Percentiles rank a stretch among this genome's conserved stretches.
Evolutionary conservation across 192 early-diverging fungal genomes (phyloP).

Genomic region (Chytriomyces confervae): DNA sequence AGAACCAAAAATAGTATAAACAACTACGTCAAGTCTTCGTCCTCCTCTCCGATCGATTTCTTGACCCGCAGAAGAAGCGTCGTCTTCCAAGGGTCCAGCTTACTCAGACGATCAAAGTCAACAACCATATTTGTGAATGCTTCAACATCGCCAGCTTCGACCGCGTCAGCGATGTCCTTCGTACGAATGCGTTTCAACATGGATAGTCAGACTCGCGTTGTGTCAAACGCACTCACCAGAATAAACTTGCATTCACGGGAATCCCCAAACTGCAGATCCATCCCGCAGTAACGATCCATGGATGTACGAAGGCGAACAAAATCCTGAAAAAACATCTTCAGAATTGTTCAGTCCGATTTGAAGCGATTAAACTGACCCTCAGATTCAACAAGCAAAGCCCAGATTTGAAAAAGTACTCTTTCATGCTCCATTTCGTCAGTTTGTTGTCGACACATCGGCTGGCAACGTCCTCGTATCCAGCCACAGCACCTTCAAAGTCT

Average conservation of each 20-base stretch:
- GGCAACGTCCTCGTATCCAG: conserved; percentile 89
- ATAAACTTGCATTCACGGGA: conserved; percentile 85
- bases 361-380: conserved; percentile 51
- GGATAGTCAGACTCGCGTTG: too few species aligned
- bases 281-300: conserved; percentile 81
- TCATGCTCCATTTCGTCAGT: conserved; percentile 93
- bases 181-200: neutral
- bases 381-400: conserved; percentile 88
- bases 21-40: conserved; percentile 37
- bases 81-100: conserved; percentile 98
- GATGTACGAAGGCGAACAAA: conserved; percentile 74
- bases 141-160: conserved; percentile 81
- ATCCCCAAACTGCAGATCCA: conserved; percentile 86
- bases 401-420: conserved; percentile 97
- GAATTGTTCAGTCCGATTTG: neutral
- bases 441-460: conserved; percentile 83
- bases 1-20: neutral
- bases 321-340: conserved; percentile 60
- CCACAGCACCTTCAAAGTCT: conserved; percentile 87
- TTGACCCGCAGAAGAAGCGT: conserved; percentile 87
- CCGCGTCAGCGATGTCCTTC: conserved; percentile 69
- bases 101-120: conserved; percentile 85
- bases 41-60: conserved; percentile 68
- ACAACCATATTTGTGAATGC: conserved; percentile 81
- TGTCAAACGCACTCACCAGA: conserved; percentile 1